These are phyloP conservation scores for Xylariaceae sp. DNA, from an alignment of 2,329 filamentous ascomycete species.

Conservation along the genomic window DNA sequence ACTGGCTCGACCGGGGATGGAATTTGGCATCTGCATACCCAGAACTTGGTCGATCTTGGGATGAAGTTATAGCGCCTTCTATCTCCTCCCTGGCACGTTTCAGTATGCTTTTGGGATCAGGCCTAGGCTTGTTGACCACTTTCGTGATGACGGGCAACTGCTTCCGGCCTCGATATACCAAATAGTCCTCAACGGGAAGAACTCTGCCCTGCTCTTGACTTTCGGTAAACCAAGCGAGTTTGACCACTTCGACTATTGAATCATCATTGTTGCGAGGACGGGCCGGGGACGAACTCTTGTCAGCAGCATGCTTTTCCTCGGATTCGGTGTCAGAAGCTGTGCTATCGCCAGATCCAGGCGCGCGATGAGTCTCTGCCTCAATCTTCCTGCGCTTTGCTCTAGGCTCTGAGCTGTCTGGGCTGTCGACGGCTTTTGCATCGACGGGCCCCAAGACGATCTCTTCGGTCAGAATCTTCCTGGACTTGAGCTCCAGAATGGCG, in stretches of 20 bases:
- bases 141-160: slow-evolving; percentile 6
- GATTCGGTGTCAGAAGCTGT: slow-evolving; percentile 25
- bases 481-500: slow-evolving; percentile 73
- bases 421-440: not conserved
- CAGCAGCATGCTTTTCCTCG: not conserved
- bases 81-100: slow-evolving; percentile 28
- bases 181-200: slow-evolving; percentile 47
- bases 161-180: slow-evolving; percentile 51
- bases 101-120: slow-evolving; percentile 27
- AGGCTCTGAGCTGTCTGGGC: slow-evolving; percentile 16
- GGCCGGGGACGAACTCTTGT: not conserved
- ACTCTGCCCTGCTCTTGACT: slow-evolving; percentile 42
- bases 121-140: slow-evolving; percentile 5
- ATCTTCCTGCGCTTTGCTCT: slow-evolving; percentile 36
- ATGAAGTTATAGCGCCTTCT: not conserved
- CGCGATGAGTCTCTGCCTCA: slow-evolving; percentile 23
- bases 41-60: slow-evolving; percentile 1
- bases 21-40: slow-evolving; percentile 5
- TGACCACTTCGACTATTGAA: slow-evolving; percentile 49
- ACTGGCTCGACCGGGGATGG: slow-evolving; percentile 30
- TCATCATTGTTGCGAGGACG: slow-evolving; percentile 3
- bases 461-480: slow-evolving; percentile 57
- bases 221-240: slow-evolving; percentile 55
- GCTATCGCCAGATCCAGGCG: slow-evolving; percentile 24
- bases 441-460: slow-evolving; percentile 34